Percentiles rank a stretch among this genome's conserved stretches.
Evolutionary conservation across 192 early-diverging fungal species (phyloP).

Genomic region (Coemansia sp.): DNA sequence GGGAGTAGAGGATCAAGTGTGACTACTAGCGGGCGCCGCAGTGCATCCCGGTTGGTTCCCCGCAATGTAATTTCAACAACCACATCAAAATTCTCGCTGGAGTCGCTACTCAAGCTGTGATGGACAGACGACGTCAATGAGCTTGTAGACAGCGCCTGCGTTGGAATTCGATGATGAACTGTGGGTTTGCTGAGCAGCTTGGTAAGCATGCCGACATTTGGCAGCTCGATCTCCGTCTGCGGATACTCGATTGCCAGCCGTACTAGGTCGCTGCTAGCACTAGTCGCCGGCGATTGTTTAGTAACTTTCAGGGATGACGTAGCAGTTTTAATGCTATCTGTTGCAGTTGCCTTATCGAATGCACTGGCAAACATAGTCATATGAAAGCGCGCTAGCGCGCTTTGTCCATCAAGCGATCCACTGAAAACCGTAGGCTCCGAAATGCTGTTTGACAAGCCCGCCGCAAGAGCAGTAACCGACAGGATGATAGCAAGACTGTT

Average conservation of each 20-base stretch:
- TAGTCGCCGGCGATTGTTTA: background rate
- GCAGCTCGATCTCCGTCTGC: background rate
- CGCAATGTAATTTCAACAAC: background rate
- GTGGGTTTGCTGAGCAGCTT: background rate
- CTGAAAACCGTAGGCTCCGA: too few species aligned
- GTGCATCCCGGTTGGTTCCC: background rate
- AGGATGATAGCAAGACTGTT: too few species aligned
- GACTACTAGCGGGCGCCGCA: background rate
- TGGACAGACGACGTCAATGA: background rate
- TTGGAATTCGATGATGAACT: background rate
- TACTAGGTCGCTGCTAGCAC: background rate
- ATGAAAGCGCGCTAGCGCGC: too few species aligned
- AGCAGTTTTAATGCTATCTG: too few species aligned
- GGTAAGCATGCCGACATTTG: slow-evolving; percentile 1
- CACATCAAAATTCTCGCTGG: background rate
- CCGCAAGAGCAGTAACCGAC: too few species aligned
- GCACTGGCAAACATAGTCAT: too few species aligned
- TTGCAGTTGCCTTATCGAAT: too few species aligned
- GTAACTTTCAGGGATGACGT: background rate
- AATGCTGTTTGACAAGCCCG: too few species aligned
- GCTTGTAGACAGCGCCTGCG: background rate
- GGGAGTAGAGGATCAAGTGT: slow-evolving; percentile 1
- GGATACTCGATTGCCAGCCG: slow-evolving; percentile 17
- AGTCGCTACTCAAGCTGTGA: background rate
- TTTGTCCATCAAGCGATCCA: too few species aligned